These are phyloP conservation scores for Plasmodium billcollinsi DNA, from an alignment of 169 alveolate genomes.

Conservation along the genomic window DNA sequence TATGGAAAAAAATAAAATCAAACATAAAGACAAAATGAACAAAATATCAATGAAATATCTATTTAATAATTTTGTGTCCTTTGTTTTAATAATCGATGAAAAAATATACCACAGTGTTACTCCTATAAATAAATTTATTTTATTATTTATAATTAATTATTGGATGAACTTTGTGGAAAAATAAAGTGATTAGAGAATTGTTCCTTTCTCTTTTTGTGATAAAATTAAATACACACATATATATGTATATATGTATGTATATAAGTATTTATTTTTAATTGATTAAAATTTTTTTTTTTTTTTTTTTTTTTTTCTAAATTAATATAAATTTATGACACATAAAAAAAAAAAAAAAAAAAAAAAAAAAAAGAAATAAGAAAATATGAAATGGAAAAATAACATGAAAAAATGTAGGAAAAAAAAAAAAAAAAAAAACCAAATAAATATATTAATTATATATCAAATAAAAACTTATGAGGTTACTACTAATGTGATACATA, in stretches of 20 bases:
- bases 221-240: background rate
- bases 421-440: background rate
- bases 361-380: background rate
- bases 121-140: slow-evolving; percentile 55
- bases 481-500: too few relatives aligned
- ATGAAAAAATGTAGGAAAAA: background rate
- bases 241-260: background rate
- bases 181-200: background rate
- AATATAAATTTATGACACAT: too few relatives aligned
- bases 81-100: slow-evolving; percentile 42
- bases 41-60: background rate
- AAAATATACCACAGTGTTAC: slow-evolving; percentile 69
- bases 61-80: slow-evolving; percentile 53
- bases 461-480: too few relatives aligned
- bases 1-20: background rate
- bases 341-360: background rate
- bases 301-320: too few relatives aligned
- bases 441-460: too few relatives aligned
- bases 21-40: background rate
- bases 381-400: background rate
- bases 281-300: background rate
- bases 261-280: background rate
- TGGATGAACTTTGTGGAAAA: slow-evolving; percentile 52
- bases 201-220: background rate
- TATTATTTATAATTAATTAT: slow-evolving; percentile 45